Evolutionary conservation across 1,284 basidiomycete genomes (phyloP).

Genomic region (Porogramme epimiltina): DNA sequence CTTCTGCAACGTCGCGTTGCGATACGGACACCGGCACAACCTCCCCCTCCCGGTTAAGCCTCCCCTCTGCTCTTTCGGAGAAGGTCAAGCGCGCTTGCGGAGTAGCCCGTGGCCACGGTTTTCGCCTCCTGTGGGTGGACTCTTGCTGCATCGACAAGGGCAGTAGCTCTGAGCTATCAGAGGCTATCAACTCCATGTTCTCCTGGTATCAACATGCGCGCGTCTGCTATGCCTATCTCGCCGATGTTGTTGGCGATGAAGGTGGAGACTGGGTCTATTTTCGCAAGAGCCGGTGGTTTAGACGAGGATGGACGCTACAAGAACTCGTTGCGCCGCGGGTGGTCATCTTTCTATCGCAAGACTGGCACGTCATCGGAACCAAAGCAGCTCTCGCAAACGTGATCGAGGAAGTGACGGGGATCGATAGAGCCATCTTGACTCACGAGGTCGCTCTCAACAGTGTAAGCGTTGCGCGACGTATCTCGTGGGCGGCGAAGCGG

Average conservation of each 20-base stretch:
- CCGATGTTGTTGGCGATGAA: slow-evolving; percentile 11
- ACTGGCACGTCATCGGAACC: slow-evolving; percentile 11
- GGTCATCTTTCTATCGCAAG: slow-evolving; percentile 12
- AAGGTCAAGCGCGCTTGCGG: slow-evolving; percentile 13
- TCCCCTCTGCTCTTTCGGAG: slow-evolving; percentile 5
- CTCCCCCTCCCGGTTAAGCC: no score
- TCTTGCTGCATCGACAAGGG: slow-evolving; percentile 20
- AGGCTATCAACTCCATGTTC: slow-evolving; percentile 21
- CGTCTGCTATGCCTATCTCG: slow-evolving; percentile 17
- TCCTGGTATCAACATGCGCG: slow-evolving; percentile 17
- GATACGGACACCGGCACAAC: neutral
- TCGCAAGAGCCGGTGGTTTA: slow-evolving; percentile 14
- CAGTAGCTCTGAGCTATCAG: slow-evolving; percentile 19
- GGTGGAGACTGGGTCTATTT: slow-evolving; percentile 1
- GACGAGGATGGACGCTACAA: slow-evolving; percentile 18
- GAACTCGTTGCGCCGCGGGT: slow-evolving; percentile 18
- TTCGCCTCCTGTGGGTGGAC: slow-evolving; percentile 16
- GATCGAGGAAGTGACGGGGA: slow-evolving; percentile 14
- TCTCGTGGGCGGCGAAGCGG: slow-evolving; percentile 15
- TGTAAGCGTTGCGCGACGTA: slow-evolving; percentile 14
- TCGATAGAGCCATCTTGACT: slow-evolving; percentile 12
- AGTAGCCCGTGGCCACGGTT: slow-evolving; percentile 11
- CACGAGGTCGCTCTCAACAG: slow-evolving; percentile 4
- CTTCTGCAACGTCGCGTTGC: neutral
- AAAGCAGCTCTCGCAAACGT: slow-evolving; percentile 11